phyloP scores from a whole-genome alignment of 31 red algal species.

The Asparagopsis taxiformis region DNA sequence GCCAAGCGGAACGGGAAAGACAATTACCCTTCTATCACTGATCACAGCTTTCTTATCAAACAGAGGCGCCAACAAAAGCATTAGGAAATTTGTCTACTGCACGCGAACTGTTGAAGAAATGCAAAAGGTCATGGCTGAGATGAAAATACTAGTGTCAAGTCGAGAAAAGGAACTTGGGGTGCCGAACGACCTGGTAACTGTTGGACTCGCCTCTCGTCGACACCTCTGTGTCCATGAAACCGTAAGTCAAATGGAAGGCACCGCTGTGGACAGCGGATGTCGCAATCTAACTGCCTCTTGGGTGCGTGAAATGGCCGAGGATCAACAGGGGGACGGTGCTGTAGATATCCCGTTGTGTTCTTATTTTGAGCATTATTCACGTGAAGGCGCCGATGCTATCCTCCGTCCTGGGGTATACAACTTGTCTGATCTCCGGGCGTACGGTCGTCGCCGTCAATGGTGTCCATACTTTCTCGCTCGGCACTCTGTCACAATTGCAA shows the following conservation, averaged over 20 bases:
- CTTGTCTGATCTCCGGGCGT: slow-evolving; percentile 51
- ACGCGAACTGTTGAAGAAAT: slow-evolving; percentile 99
- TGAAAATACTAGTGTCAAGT: slow-evolving; percentile 78
- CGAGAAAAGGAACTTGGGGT: slow-evolving; percentile 55
- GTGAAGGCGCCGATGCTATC: slow-evolving; percentile 78
- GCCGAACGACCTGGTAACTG: slow-evolving; percentile 71
- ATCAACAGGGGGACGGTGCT: slow-evolving; percentile 15
- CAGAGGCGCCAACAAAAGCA: slow-evolving; percentile 37
- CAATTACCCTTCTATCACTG: slow-evolving; percentile 95
- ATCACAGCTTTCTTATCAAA: slow-evolving; percentile 88
- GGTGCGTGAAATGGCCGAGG: slow-evolving; percentile 65
- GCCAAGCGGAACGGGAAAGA: slow-evolving; percentile 99
- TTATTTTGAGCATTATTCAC: slow-evolving; percentile 87
- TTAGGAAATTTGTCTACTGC: slow-evolving; percentile 95
- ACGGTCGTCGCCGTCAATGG: slow-evolving; percentile 76
- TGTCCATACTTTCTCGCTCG: slow-evolving; percentile 95
- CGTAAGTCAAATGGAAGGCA: slow-evolving; percentile 64
- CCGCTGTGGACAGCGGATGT: slow-evolving; percentile 88
- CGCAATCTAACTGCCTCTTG: slow-evolving; percentile 89
- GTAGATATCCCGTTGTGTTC: slow-evolving; percentile 44
- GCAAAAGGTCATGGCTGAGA: slow-evolving; percentile 95
- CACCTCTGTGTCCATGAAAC: slow-evolving; percentile 90
- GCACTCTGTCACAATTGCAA: slow-evolving; percentile 78
- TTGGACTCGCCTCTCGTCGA: slow-evolving; percentile 90
- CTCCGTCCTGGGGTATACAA: slow-evolving; percentile 88